phyloP scores from a whole-genome alignment of 768 basidiomycete genomes.

The Serpula lacrymans region DNA sequence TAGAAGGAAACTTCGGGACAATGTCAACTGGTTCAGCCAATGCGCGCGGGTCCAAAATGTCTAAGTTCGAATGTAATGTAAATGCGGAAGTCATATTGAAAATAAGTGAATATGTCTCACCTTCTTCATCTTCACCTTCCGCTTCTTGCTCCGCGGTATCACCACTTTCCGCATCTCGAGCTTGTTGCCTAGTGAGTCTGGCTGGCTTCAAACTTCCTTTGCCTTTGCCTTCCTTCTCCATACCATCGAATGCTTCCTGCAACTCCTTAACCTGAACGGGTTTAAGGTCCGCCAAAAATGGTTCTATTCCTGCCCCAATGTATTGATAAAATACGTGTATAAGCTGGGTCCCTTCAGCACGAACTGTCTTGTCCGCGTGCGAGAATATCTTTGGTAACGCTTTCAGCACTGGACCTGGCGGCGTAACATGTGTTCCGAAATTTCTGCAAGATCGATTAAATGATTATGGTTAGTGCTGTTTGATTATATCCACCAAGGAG shows the following conservation, averaged over 20 bases:
- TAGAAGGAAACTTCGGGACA: constrained; percentile 67
- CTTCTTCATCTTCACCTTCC: constrained; percentile 31
- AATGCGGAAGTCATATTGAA: constrained; percentile 6
- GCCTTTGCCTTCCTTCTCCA: constrained; percentile 85
- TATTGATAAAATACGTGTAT: constrained; percentile 78
- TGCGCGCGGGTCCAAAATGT: constrained; percentile 69
- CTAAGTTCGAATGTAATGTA: constrained; percentile 36
- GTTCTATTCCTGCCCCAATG: constrained; percentile 79
- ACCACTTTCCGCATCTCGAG: constrained; percentile 61
- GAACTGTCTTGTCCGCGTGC: constrained; percentile 93
- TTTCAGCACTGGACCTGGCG: constrained; percentile 80
- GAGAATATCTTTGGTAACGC: constrained; percentile 88
- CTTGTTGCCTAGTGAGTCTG: constrained; percentile 71
- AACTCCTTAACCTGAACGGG: constrained; percentile 96
- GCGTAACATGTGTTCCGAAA: constrained; percentile 76
- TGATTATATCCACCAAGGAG: background rate
- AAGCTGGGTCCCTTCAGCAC: constrained; percentile 83
- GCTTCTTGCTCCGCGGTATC: constrained; percentile 33
- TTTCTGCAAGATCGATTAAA: constrained; percentile 43
- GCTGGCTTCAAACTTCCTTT: constrained; percentile 79
- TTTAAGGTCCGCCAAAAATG: constrained; percentile 86
- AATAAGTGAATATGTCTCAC: constrained; percentile 21
- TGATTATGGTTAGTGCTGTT: too few relatives aligned
- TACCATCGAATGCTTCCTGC: constrained; percentile 80
- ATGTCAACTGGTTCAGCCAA: constrained; percentile 83